phyloP scores from a whole-genome alignment of 805 yeast species.

The Torulaspora franciscae region DNA sequence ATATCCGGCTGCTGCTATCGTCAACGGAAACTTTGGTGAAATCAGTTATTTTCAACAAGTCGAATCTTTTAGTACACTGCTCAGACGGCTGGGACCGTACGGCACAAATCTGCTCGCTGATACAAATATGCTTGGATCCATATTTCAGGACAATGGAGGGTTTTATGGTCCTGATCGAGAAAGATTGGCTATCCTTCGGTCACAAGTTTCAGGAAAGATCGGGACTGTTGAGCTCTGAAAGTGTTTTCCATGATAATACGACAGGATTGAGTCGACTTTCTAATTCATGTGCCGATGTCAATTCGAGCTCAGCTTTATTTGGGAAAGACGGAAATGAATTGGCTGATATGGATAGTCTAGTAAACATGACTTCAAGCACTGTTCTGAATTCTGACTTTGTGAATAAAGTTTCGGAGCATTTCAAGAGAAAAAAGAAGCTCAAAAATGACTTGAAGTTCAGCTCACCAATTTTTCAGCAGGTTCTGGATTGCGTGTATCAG shows the following conservation, averaged over 20 bases:
- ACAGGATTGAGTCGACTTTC: constrained; percentile 14
- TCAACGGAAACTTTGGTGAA: constrained; percentile 75
- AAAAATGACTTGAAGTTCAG: constrained; percentile 44
- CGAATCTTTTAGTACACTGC: constrained; percentile 85
- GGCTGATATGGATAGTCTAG: constrained; percentile 10
- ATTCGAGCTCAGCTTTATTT: constrained; percentile 17
- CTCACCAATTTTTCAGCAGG: constrained; percentile 95
- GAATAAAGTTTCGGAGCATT: constrained; percentile 47
- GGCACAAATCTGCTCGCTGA: constrained; percentile 76
- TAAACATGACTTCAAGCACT: constrained; percentile 5
- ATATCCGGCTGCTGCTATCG: constrained; percentile 60
- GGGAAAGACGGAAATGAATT: constrained; percentile 17
- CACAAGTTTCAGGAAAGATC: constrained; percentile 81
- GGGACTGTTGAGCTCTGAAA: constrained; percentile 63
- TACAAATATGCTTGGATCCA: constrained; percentile 87
- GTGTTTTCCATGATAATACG: constrained; percentile 42
- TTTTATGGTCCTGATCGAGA: constrained; percentile 77
- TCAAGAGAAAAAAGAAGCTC: constrained; percentile 42
- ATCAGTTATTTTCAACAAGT: constrained; percentile 75
- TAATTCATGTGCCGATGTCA: constrained; percentile 12
- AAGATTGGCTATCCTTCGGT: constrained; percentile 95
- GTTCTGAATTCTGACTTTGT: constrained; percentile 42
- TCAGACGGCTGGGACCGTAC: constrained; percentile 99
- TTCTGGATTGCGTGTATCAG: constrained; percentile 85
- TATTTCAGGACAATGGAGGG: constrained; percentile 85